These are phyloP conservation scores for Ceratocystiopsis sp. DNA, from an alignment of 2,329 filamentous ascomycete genomes.

Conservation along the genomic window DNA sequence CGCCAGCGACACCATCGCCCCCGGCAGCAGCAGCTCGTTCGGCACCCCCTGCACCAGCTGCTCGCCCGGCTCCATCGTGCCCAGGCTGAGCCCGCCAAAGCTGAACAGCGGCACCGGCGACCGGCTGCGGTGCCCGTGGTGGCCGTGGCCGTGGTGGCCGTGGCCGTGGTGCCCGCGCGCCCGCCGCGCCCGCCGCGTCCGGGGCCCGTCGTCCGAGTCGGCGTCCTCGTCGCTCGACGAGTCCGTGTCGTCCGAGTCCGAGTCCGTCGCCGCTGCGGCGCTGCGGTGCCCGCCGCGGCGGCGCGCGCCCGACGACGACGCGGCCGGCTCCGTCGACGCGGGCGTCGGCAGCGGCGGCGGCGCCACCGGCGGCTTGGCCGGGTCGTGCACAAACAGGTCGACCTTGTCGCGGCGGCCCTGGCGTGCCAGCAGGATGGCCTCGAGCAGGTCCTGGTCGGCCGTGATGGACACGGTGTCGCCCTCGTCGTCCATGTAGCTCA, in stretches of 20 bases:
- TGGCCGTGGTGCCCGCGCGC: constrained; percentile 8
- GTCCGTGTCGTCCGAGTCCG: constrained; percentile 19
- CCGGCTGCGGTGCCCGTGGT: constrained; percentile 3
- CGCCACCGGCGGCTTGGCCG: constrained; percentile 68
- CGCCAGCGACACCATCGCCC: constrained; percentile 86
- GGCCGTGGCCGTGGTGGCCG: constrained; percentile 8
- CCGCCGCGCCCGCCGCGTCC: too few species aligned
- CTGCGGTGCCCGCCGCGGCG: constrained; percentile 17
- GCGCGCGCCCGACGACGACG: constrained; percentile 18
- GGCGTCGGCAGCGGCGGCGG: constrained; percentile 22
- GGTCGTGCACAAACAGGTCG: constrained; percentile 90
- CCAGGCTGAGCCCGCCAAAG: constrained; percentile 6
- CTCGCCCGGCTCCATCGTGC: constrained; percentile 22
- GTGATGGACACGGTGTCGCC: constrained; percentile 95
- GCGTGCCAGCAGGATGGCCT: constrained; percentile 73
- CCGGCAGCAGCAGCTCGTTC: constrained; percentile 83
- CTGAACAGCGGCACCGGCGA: background rate
- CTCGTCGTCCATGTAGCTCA: constrained; percentile 94
- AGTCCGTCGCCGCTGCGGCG: constrained; percentile 18
- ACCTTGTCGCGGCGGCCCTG: constrained; percentile 75
- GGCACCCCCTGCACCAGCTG: constrained; percentile 82
- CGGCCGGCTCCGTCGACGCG: constrained; percentile 19
- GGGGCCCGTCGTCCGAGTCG: constrained; percentile 17
- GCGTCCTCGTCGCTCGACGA: constrained; percentile 36
- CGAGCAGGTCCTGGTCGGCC: constrained; percentile 79